Base-by-base conservation (phyloP, 2,329 filamentous ascomycete species). In the Epicoccum nigrum region DNA sequence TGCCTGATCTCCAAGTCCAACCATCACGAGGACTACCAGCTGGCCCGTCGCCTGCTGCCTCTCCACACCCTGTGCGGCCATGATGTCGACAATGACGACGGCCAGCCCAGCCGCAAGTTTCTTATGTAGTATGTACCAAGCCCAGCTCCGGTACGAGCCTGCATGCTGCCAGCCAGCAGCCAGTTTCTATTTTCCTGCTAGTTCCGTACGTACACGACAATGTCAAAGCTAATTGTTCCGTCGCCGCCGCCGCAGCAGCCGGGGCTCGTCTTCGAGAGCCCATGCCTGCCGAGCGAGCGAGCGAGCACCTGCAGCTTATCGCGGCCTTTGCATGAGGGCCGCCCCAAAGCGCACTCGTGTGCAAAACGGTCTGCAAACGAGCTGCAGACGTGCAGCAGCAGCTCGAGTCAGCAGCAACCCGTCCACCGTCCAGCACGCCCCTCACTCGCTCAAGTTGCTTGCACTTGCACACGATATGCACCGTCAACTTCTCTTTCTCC, bases 381-480 rank as follows among this genome's bases (percentile, higher is more conserved):
- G 45, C 20, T 44, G 25, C 41, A 41, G 30, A 48, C 31, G 7
- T 45, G 41, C 51, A 47, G 51, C 43, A 35, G 46, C 31, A 37
- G 37, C 49, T 43, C 44, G 49, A 44, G 40, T 50, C 50, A 44
- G 45, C 50, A 44, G 45, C 32, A 33, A 25, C 40, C 35, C 51
- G 49, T 41, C 39, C 51, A 49, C 46, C 34, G 44, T 31, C 45
- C 30, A 37, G 39, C 31, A 38, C 43, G 45, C 38, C 30, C 45
- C 43, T 45, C 39, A 58, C 52, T 54, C 54, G 51, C 46, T 59
- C 46, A 35, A 48, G 55, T 51, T 38, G 51, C 38, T 51, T 61
- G 58, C 54, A 56, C 38, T 51, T 61, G 58, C 54, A 56, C 51
- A 58, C 56, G 45, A 56, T 56, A 58, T 56, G 56, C 56, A 47